Evolutionary conservation across 306 rosid genomes (phyloP), one percentile per base, ranked within the genome.

Genomic region (Amphicarpaea edgeworthii): DNA sequence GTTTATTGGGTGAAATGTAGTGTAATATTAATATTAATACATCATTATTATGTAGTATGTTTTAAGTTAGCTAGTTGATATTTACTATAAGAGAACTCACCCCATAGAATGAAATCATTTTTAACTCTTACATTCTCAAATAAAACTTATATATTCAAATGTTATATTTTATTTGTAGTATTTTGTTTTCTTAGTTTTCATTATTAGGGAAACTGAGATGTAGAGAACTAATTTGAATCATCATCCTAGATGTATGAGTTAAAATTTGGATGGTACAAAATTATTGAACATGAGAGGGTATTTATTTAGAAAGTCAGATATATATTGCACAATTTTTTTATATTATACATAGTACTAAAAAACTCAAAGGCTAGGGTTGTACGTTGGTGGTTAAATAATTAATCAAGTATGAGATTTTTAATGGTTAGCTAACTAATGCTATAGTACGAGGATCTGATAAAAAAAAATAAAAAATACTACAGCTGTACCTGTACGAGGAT

Each of bases 231-330:
- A 49, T 17, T 50, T 50, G 23, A 50, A 50, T 50, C 2, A 46
- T 46, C 40, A 34, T 34, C 40, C 20, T 50, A 7, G 4, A 7
- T 7, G 40, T 34, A 17, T 19, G 30, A 54, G 6, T 20, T 54
- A 9, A 19, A 54, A 26, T 54, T 20, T 34, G 8, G 40, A 8
- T 21, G 15, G 60, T 30, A 54, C 30, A 21, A 54, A 54, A 54
- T 10, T 54, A 54, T 19, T 54, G 14, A 54, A n/a, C 24, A 6
- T 50, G 23, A 11, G 1, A n/a, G 55, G 16, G 55, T 7, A 50
- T 50, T 50, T 16, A 50, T 50, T 50, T 7, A 50, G 60, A 54
- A 54, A 54, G 60, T 20, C 30, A 54, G 26, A 53, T 53, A 51
- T 51, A 20, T 53, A 28, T 2, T 14, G 20, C 30, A 8, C n/a